Evolutionary conservation across 768 basidiomycete genomes (phyloP).

Genomic region (Termitomyces sp.): DNA sequence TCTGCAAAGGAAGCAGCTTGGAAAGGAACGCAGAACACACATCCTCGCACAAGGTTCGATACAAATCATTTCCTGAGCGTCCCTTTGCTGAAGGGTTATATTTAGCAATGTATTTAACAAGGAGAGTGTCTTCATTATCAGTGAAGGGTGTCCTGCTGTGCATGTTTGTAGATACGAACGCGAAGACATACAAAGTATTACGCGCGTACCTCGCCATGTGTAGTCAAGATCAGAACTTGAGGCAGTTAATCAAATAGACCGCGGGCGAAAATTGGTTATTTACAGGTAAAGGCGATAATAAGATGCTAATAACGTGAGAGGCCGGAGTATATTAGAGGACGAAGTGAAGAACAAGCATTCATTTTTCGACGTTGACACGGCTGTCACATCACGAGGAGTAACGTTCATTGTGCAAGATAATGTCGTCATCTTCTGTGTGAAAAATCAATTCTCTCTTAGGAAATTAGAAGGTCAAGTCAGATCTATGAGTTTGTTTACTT

Average conservation of each 20-base stretch:
- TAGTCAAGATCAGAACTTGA: background rate
- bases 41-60: slow-evolving; percentile 36
- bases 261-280: background rate
- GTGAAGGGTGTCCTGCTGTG: slow-evolving; percentile 26
- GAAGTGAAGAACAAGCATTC: background rate
- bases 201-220: slow-evolving; percentile 8
- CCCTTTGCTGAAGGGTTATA: slow-evolving; percentile 35
- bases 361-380: background rate
- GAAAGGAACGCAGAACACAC: slow-evolving; percentile 26
- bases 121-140: slow-evolving; percentile 33
- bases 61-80: slow-evolving; percentile 44
- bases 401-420: background rate
- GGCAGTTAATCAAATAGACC: background rate
- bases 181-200: background rate
- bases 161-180: background rate
- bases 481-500: background rate
- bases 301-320: too few relatives aligned
- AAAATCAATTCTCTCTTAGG: background rate
- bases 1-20: background rate
- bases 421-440: background rate
- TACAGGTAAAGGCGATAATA: background rate
- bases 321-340: background rate
- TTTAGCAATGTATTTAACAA: slow-evolving; percentile 45
- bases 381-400: slow-evolving; percentile 9
- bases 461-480: background rate